Evolutionary conservation across 148 eudicot species (phyloP), one percentile per base, ranked within the genome.

Genomic region (Rhododendron ovatum): DNA sequence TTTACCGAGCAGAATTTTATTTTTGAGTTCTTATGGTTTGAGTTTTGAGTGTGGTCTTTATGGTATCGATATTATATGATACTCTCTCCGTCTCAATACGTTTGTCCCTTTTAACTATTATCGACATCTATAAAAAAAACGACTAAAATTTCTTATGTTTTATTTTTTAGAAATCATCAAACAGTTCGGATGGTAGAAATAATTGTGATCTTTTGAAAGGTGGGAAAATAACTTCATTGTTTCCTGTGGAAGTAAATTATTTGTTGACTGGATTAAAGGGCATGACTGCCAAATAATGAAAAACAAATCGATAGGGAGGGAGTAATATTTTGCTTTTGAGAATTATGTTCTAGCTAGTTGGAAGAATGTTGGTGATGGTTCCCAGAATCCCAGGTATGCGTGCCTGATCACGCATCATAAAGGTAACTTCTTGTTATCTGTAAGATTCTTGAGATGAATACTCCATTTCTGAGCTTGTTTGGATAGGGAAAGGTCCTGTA

Each of bases 141-240:
- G n/a, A 17, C 24, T 7, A 61, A 2, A 61, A 7, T 20, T 50
- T 28, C 39, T 50, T 50, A 20, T 61, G 3, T 61, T 59, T n/a
- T 79, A 47, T 26, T 45, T 18, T 63, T 59, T 78, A 96, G 97
- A 37, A 63, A 35, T 85, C 81, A 59, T 18, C 26, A 51, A 95
- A 59, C 24, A 94, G 61, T 95, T 95, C 90, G 90, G 86, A 6
- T 73, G 6, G 9, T 2, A 59, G n/a, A 59, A 59, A 20, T 18
- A 59, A 59, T 59, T 5, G 65, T 59, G 65, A 20, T 61, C 11
- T 2, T 14, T 61, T 61, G 67, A 61, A 61, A 61, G 67, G 67
- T 61, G 26, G 11, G 28, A 59, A 61, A 61, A 22, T 7, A 53
- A 53, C 59, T 15, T 14, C 1, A 17, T 53, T 61, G n/a, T 22